These are phyloP conservation scores for Amphicarpaea edgeworthii DNA, from an alignment of 306 rosid species.

Conservation along the genomic window DNA sequence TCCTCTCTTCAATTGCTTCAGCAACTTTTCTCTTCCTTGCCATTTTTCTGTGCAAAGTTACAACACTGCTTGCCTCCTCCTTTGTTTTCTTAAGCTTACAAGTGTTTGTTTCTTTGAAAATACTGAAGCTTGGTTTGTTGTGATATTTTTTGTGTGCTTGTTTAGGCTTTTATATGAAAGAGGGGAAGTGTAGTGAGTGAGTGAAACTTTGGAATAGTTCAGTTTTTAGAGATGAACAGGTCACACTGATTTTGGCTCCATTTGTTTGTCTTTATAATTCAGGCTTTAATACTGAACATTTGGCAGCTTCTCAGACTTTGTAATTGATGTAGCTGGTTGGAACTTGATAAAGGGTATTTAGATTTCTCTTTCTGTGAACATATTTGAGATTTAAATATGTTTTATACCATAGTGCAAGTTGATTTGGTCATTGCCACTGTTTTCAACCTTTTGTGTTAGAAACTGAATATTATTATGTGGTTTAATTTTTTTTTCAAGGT, in stretches of 20 bases:
- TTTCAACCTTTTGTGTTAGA: background rate
- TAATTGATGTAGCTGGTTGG: constrained; percentile 44
- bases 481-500: background rate
- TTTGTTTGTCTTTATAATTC: constrained; percentile 48
- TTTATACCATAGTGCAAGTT: constrained; percentile 3
- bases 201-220: constrained; percentile 1
- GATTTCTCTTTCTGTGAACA: constrained; percentile 34
- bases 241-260: constrained; percentile 47
- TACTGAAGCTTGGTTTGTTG: constrained; percentile 27
- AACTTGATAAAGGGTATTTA: constrained; percentile 46
- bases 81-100: background rate
- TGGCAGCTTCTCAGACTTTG: constrained; percentile 41
- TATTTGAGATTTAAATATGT: constrained; percentile 1
- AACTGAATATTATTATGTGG: background rate
- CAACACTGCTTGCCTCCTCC: background rate
- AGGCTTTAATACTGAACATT: constrained; percentile 45
- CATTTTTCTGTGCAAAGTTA: constrained; percentile 43
- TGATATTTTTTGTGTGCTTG: constrained; percentile 1
- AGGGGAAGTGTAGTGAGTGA: background rate
- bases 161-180: constrained; percentile 26
- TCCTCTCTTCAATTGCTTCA: constrained; percentile 48
- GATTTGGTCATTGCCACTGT: constrained; percentile 42
- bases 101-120: constrained; percentile 16
- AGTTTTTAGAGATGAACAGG: constrained; percentile 47
- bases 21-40: constrained; percentile 74